Base-by-base conservation (phyloP, 2,329 filamentous ascomycete genomes). In the Aspergillus aculeatus region DNA sequence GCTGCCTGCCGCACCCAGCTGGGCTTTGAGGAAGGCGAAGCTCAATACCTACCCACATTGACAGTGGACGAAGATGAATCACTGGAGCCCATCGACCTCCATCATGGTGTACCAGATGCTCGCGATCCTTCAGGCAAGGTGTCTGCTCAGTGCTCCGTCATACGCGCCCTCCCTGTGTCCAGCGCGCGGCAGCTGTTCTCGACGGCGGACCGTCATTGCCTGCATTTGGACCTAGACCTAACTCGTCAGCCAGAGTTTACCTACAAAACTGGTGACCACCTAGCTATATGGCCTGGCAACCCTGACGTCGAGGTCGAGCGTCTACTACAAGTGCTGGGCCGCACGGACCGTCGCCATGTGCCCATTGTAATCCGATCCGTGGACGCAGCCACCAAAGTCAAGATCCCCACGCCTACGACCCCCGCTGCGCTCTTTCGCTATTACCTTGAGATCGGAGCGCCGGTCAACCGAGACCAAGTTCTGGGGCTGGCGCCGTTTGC, bases 251-350 rank as follows among this genome's bases (percentile, higher is more conserved):
- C 92, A 19, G 94, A 93, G 73, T 80, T 96, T 60, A 86, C 84
- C n/a, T 97, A 97, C 81, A 90, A 93, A 67, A 96, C 92, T 49
- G 93, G 93, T 69, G 93, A 97, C 71, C 93, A 96, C 73, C 89
- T 96, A 69, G 92, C 92, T 47, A 80, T 96, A 68, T 96, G 93
- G 92, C 92, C 93, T 38, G 93, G 90, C 41, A 97, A 96, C 74
- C 82, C 93, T 55, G 92, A 92, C 55, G 86, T 85, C 64, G 92
- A 96, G 75, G 91, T 96, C 32, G 89, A 96, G 67, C 85, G 89
- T 56, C 89, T 96, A 73, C 80, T 96, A 63, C 82, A 86, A 64
- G 81, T 93, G 53, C 80, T 92, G 57, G 90, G 85, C 57, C 84
- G 95, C 47, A 76, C 78, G 38, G 54, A 59, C 0, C 65, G 61